phyloP scores from a whole-genome alignment of 441 rosid genomes.

The Francoa sonchifolia region DNA sequence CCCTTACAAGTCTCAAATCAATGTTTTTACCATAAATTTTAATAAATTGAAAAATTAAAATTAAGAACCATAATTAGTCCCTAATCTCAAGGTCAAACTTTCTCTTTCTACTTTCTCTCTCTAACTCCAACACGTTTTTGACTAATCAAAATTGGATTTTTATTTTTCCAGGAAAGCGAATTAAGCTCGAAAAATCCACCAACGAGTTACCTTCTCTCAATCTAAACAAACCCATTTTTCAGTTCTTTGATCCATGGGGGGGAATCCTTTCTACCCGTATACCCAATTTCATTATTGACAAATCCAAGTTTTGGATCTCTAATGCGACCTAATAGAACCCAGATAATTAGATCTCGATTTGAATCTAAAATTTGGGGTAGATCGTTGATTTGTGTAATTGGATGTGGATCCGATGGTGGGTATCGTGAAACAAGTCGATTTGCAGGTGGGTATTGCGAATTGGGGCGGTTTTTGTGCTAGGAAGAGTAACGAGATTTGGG shows the following conservation, averaged over 20 bases:
- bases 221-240: too few relatives aligned
- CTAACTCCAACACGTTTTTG: too few relatives aligned
- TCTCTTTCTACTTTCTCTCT: too few relatives aligned
- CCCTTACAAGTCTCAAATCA: too few relatives aligned
- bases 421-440: conserved; percentile 1
- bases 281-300: conserved; percentile 19
- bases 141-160: too few relatives aligned
- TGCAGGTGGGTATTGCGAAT: conserved; percentile 1
- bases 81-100: too few relatives aligned
- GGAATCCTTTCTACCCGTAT: not conserved
- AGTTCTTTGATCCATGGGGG: conserved; percentile 26
- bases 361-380: conserved; percentile 3
- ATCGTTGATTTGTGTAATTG: not conserved
- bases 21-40: too few relatives aligned
- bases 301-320: conserved; percentile 2
- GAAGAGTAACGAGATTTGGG: conserved; percentile 20
- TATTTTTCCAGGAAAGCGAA: too few relatives aligned
- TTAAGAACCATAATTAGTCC: too few relatives aligned
- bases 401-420: conserved; percentile 11
- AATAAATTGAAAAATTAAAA: too few relatives aligned
- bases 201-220: too few relatives aligned
- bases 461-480: conserved; percentile 12
- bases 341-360: conserved; percentile 8
- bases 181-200: too few relatives aligned
- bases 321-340: not conserved